These are phyloP conservation scores for Arthrinium puccinioides DNA, from an alignment of 2,329 filamentous ascomycete genomes.

Conservation along the genomic window DNA sequence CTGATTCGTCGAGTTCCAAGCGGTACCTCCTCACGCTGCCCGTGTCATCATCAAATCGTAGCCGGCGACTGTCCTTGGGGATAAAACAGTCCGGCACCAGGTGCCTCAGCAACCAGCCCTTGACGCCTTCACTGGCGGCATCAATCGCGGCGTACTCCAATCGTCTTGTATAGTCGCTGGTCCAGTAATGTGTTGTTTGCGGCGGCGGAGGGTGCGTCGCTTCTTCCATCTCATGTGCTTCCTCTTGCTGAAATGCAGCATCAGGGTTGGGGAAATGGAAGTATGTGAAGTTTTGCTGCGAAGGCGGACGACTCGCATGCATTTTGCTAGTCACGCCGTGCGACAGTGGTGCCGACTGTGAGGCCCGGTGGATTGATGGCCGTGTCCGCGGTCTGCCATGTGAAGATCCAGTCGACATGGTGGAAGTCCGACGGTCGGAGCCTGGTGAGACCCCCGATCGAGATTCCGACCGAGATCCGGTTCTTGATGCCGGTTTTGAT, in stretches of 20 bases:
- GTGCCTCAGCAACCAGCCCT: slow-evolving; percentile 51
- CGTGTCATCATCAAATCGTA: slow-evolving; percentile 54
- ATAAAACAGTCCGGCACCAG: slow-evolving; percentile 56
- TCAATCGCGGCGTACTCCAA: slow-evolving; percentile 63
- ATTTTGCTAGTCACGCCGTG: background rate
- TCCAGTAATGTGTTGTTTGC: slow-evolving; percentile 60
- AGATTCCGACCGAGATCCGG: slow-evolving; percentile 30
- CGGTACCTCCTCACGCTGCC: slow-evolving; percentile 58
- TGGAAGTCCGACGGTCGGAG: slow-evolving; percentile 19
- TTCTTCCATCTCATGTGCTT: slow-evolving; percentile 4
- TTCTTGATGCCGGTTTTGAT: no score
- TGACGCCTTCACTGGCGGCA: slow-evolving; percentile 50
- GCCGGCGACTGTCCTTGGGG: slow-evolving; percentile 37
- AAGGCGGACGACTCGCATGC: slow-evolving; percentile 6
- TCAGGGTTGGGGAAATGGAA: slow-evolving; percentile 44
- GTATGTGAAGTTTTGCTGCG: slow-evolving; percentile 28
- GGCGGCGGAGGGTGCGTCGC: slow-evolving; percentile 37
- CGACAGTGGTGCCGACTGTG: slow-evolving; percentile 26
- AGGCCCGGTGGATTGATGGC: slow-evolving; percentile 32
- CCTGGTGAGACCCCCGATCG: slow-evolving; percentile 29
- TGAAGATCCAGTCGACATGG: slow-evolving; percentile 21
- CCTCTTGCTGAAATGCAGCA: slow-evolving; percentile 10
- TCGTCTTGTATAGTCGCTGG: slow-evolving; percentile 53
- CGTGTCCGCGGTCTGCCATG: slow-evolving; percentile 28
- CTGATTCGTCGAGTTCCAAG: slow-evolving; percentile 46